phyloP scores from a whole-genome alignment of 306 rosid genomes.

The Inga leiocalycina region DNA sequence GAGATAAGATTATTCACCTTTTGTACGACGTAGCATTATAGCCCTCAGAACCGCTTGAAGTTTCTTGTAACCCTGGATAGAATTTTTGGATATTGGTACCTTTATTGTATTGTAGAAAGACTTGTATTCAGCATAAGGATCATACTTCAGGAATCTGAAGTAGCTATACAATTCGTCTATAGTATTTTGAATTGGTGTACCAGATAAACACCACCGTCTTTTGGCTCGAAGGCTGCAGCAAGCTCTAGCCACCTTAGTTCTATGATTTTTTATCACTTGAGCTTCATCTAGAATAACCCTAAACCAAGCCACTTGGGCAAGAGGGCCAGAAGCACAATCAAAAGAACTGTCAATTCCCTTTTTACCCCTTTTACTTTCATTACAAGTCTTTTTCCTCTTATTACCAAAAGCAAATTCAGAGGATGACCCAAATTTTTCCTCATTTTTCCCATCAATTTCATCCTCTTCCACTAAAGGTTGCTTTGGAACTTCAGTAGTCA shows the following conservation, averaged over 20 bases:
- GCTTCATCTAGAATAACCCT: slow-evolving; percentile 99
- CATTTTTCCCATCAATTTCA: slow-evolving; percentile 73
- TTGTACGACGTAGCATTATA: slow-evolving; percentile 97
- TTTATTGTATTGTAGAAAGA: slow-evolving; percentile 83
- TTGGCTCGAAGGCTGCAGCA: slow-evolving; percentile 96
- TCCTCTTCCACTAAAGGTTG: slow-evolving; percentile 85
- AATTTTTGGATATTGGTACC: slow-evolving; percentile 86
- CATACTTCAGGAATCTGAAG: slow-evolving; percentile 94
- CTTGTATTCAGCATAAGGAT: slow-evolving; percentile 88
- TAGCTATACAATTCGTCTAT: slow-evolving; percentile 95
- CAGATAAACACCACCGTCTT: slow-evolving; percentile 99
- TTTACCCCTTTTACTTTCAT: slow-evolving; percentile 60
- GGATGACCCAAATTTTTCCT: slow-evolving; percentile 69
- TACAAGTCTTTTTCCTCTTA: slow-evolving; percentile 69
- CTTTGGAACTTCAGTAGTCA: slow-evolving; percentile 93
- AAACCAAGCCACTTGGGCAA: slow-evolving; percentile 93
- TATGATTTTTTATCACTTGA: slow-evolving; percentile 96
- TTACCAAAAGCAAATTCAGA: slow-evolving; percentile 59
- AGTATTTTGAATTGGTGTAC: slow-evolving; percentile 94
- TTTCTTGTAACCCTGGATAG: slow-evolving; percentile 91
- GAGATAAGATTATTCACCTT: slow-evolving; percentile 57
- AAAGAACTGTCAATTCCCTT: slow-evolving; percentile 63
- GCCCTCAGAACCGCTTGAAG: slow-evolving; percentile 98
- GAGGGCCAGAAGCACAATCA: slow-evolving; percentile 70
- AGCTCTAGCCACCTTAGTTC: slow-evolving; percentile 99